phyloP scores from a whole-genome alignment of 495 filamentous ascomycete genomes.

The Penicillium longicatenatum region DNA sequence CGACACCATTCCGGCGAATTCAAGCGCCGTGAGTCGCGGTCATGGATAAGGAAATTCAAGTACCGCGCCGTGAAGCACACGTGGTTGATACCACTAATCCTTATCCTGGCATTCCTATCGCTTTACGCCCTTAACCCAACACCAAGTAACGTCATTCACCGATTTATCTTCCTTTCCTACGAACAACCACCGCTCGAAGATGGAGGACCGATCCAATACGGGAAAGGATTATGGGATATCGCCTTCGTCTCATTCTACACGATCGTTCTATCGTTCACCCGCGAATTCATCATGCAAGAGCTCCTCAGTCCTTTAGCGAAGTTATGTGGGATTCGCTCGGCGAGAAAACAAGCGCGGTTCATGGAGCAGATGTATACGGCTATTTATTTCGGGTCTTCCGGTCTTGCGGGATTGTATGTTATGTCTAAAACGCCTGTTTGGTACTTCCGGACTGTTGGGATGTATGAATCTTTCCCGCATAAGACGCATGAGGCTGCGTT shows the following conservation, averaged over 20 bases:
- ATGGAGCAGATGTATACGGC: conserved; percentile 94
- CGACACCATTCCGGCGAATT: background rate
- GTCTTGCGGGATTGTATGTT: conserved; percentile 78
- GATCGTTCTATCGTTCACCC: conserved; percentile 78
- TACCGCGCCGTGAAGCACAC: conserved; percentile 32
- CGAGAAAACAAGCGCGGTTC: conserved; percentile 77
- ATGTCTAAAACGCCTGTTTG: conserved; percentile 84
- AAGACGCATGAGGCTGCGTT: conserved; percentile 71
- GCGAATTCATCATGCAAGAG: conserved; percentile 91
- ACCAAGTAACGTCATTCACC: conserved; percentile 70
- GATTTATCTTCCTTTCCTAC: conserved; percentile 89
- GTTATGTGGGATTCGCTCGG: conserved; percentile 60
- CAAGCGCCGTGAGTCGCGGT: conserved; percentile 26
- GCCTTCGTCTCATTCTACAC: conserved; percentile 84
- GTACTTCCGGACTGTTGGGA: conserved; percentile 84
- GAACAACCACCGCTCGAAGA: conserved; percentile 47
- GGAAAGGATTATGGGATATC: conserved; percentile 79
- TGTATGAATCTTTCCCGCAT: conserved; percentile 87
- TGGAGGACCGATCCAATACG: conserved; percentile 62
- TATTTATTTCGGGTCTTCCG: conserved; percentile 79
- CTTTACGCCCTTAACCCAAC: conserved; percentile 73
- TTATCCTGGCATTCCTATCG: conserved; percentile 57
- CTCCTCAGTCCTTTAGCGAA: conserved; percentile 70
- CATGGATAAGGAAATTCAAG: conserved; percentile 54
- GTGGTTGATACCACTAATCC: conserved; percentile 71